phyloP scores from a whole-genome alignment of 495 filamentous ascomycete genomes.

The Podospora appendiculata region DNA sequence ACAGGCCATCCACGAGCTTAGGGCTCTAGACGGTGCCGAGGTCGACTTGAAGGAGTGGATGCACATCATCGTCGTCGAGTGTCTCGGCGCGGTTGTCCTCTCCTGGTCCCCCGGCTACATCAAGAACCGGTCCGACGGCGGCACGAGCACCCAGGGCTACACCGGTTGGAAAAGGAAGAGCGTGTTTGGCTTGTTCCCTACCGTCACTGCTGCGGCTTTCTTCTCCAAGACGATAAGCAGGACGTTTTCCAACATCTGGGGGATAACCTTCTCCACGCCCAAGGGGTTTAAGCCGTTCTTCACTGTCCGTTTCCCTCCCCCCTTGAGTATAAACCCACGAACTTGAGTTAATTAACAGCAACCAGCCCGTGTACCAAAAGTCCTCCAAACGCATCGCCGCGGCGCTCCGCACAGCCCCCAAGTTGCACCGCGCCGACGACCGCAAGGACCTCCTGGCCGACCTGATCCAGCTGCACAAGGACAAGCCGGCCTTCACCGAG shows the following conservation, averaged over 20 bases:
- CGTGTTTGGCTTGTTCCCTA: conserved; percentile 29
- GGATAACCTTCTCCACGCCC: conserved; percentile 20
- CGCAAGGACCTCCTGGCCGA: conserved; percentile 25
- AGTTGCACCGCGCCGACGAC: background rate
- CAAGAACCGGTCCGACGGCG: conserved; percentile 23
- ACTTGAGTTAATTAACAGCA: background rate
- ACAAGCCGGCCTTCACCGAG: conserved; percentile 26
- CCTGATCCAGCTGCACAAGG: conserved; percentile 27
- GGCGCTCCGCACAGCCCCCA: conserved; percentile 4
- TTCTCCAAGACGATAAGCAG: conserved; percentile 12
- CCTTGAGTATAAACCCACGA: too few species aligned
- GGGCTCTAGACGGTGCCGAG: conserved; percentile 16
- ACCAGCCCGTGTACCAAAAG: conserved; percentile 22
- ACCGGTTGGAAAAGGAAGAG: conserved; percentile 28
- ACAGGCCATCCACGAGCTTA: conserved; percentile 15
- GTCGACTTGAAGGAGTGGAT: conserved; percentile 34
- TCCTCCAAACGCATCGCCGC: conserved; percentile 14
- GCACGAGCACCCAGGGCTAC: conserved; percentile 27
- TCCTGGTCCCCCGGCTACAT: conserved; percentile 35
- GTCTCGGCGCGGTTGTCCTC: conserved; percentile 29
- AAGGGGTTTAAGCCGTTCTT: conserved; percentile 29
- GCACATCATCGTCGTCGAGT: conserved; percentile 35
- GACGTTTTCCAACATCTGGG: conserved; percentile 18
- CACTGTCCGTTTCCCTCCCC: conserved; percentile 6
- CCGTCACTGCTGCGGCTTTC: conserved; percentile 7